Evolutionary conservation across 164 flowering plant genomes (phyloP).

Genomic region (Dillenia turbinata): DNA sequence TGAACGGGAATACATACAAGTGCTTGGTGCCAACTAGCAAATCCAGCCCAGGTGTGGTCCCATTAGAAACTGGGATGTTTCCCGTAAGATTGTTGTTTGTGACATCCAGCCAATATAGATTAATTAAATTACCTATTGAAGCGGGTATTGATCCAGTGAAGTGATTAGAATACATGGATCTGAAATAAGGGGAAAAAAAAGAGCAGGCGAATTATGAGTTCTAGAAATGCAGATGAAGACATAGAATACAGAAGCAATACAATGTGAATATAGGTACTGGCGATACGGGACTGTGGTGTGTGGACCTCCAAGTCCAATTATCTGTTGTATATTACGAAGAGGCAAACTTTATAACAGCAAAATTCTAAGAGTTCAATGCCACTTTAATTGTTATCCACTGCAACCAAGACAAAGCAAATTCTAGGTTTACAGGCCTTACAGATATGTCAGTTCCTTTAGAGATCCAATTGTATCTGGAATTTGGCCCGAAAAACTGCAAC

Average conservation of each 20-base stretch:
- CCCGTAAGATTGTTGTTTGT: constrained; percentile 26
- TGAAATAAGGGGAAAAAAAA: constrained; percentile 1
- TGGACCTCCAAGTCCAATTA: no score
- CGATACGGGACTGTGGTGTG: no score
- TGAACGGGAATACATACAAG: constrained; percentile 23
- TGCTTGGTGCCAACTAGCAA: constrained; percentile 22
- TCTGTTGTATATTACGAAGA: no score
- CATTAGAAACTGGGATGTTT: constrained; percentile 23
- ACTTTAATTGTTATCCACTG: not conserved
- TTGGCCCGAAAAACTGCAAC: constrained; percentile 52
- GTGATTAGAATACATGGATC: constrained; percentile 21
- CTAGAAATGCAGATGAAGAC: no score
- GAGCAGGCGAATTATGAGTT: no score
- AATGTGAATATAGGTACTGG: no score
- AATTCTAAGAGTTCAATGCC: not conserved
- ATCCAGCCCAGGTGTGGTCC: constrained; percentile 22
- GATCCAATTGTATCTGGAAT: constrained; percentile 55
- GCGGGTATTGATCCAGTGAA: constrained; percentile 25
- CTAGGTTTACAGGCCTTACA: constrained; percentile 32
- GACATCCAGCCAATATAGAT: constrained; percentile 24
- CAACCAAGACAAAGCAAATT: not conserved
- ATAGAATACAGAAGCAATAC: no score
- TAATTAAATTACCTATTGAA: constrained; percentile 23
- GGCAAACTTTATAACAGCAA: not conserved
- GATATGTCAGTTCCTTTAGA: constrained; percentile 25